Base-by-base conservation (phyloP, 805 yeast genomes). In the Suhomyces sp. region DNA sequence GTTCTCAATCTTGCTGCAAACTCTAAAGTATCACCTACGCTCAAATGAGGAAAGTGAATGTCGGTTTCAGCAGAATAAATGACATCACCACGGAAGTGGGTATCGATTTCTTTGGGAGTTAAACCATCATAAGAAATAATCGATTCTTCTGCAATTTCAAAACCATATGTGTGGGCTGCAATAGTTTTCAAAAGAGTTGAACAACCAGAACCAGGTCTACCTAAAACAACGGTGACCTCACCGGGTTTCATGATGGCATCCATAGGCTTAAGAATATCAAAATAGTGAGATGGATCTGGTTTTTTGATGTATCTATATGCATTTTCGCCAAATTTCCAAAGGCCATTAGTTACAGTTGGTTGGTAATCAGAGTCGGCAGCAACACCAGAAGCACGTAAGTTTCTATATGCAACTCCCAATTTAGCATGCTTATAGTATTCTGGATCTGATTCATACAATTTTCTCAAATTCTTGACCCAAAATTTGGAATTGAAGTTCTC, bases 331-430 rank as follows among this genome's bases (percentile, higher is more conserved):
- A 37, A 18, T 27, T 46, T 46, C 51, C 54, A 28, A 50, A 54
- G 17, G 50, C 58, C 58, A 45, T 77, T 80, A 16, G 68, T 48
- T 3, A 77, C 74, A 3, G 81, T 80, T 3, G 77, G 65, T 55
- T 79, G 86, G 55, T 76, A 81, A 50, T 81, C 84, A 7, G 82
- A 72, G 54, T 79, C 87, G 3, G 79, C 68, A 3, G 87, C 83
- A 34, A 76, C 68, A 54, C 88, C 88, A 43, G 58, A 72, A 3
- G 83, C 84, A 39, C 81, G 54, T 48, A 81, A 60, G 48, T 79
- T 58, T 39, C 70, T 68, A 67, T 77, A 80, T 6, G 77, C 76
- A 40, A 82, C 56, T 15, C 85, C 83, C 44, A 82, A 59, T 12
- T 74, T 63, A 19, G 79, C 65, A 14, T 81, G 83, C 50, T 74